These are phyloP conservation scores for Naumovozyma baii DNA, from an alignment of 805 yeast species.

Conservation along the genomic window DNA sequence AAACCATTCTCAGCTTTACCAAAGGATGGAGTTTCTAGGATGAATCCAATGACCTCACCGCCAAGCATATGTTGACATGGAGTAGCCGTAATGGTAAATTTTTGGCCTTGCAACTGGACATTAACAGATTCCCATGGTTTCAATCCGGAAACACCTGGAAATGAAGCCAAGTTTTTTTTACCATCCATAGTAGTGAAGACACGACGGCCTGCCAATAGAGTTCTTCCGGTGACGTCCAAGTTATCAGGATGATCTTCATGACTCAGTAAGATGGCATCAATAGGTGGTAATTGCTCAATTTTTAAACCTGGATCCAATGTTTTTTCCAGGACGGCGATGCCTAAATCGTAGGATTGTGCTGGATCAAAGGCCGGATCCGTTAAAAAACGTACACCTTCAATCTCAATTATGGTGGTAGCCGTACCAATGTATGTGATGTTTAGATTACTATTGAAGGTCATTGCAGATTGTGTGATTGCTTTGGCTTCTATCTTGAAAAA, in stretches of 20 bases:
- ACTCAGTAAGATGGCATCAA: constrained; percentile 1
- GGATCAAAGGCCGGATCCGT: constrained; percentile 1
- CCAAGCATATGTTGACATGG: background rate
- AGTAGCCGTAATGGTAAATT: constrained; percentile 2
- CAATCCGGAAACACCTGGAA: background rate
- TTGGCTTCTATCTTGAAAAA: too few species aligned
- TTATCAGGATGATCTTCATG: constrained; percentile 3
- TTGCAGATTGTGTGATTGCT: too few species aligned
- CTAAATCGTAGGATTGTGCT: constrained; percentile 1
- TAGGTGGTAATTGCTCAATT: constrained; percentile 1
- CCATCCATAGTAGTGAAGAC: constrained; percentile 1
- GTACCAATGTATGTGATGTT: constrained; percentile 1
- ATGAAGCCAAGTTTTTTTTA: background rate
- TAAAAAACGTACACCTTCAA: constrained; percentile 2
- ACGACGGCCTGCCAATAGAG: constrained; percentile 1
- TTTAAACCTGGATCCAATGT: constrained; percentile 1
- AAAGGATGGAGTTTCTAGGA: background rate
- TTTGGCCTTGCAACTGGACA: background rate
- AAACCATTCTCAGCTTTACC: background rate
- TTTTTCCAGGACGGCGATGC: constrained; percentile 1
- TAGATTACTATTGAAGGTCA: background rate
- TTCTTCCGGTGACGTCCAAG: constrained; percentile 1
- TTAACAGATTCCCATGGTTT: background rate
- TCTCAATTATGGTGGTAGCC: constrained; percentile 1
- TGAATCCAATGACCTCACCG: background rate